Conservation (phyloP, 345 rosid species). For the Geranium rotundifolium region DNA sequence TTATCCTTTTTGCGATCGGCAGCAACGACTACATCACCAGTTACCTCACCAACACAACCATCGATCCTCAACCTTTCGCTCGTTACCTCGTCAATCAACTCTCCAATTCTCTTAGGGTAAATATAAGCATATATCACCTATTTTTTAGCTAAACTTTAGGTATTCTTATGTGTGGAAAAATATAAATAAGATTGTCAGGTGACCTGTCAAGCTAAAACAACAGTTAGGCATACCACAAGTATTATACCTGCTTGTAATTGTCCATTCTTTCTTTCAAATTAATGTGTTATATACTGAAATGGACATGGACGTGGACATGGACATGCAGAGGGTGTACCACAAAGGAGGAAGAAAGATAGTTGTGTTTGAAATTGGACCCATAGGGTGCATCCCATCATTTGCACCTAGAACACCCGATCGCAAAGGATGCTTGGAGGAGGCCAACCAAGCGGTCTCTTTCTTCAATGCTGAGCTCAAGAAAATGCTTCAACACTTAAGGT, state of each 20-base stretch:
- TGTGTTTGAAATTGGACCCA: constrained; percentile 33
- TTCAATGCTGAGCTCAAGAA: constrained; percentile 22
- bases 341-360: constrained; percentile 34
- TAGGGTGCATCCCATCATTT: constrained; percentile 35
- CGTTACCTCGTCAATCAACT: constrained; percentile 16
- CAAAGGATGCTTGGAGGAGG: constrained; percentile 23
- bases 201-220: no score
- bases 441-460: constrained; percentile 14
- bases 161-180: no score
- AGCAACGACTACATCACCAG: constrained; percentile 31
- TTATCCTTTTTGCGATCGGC: constrained; percentile 21
- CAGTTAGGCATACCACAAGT: no score
- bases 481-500: constrained; percentile 20
- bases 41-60: constrained; percentile 3
- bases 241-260: background rate
- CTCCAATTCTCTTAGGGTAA: constrained; percentile 20
- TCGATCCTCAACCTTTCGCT: constrained; percentile 19
- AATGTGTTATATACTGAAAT: background rate
- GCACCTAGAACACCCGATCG: constrained; percentile 10
- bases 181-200: no score
- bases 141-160: background rate
- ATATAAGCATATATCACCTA: background rate
- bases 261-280: background rate
- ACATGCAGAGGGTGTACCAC: constrained; percentile 19
- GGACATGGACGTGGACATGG: background rate